Percentiles rank a stretch among this genome's conserved stretches.
These are phyloP conservation scores for Ceratobasidium papillatum DNA, from an alignment of 1,284 basidiomycete species.

Conservation along the genomic window DNA sequence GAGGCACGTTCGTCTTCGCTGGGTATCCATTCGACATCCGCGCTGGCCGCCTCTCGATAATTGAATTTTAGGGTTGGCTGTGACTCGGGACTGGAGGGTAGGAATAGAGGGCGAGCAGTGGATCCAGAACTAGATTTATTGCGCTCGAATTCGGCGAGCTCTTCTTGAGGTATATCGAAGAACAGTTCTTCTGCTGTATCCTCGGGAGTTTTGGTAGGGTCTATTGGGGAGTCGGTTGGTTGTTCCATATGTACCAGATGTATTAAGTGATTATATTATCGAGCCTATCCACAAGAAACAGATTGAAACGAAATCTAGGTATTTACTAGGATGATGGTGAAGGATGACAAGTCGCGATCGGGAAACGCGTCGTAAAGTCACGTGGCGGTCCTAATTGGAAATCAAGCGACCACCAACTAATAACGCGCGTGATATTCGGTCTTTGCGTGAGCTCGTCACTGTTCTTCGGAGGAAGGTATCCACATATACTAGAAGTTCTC, in stretches of 20 bases:
- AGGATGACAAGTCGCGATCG: not conserved
- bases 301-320: not conserved
- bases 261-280: not conserved
- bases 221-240: not conserved
- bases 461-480: too few species aligned
- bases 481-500: too few species aligned
- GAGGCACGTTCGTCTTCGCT: constrained; percentile 11
- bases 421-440: too few species aligned
- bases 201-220: not conserved
- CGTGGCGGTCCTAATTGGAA: not conserved
- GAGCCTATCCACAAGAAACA: not conserved
- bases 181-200: not conserved
- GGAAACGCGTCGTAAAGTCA: not conserved
- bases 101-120: constrained; percentile 3
- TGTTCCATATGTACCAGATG: not conserved
- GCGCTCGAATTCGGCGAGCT: constrained; percentile 4
- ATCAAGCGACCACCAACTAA: too few species aligned
- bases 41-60: constrained; percentile 5
- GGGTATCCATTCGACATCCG: constrained; percentile 27
- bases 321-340: not conserved
- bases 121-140: not conserved
- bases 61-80: not conserved
- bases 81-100: constrained; percentile 5
- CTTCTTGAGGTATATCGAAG: constrained; percentile 20
- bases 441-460: too few species aligned